Percentiles rank a stretch among this genome's conserved stretches.
These are phyloP conservation scores for Cardamine occulta DNA, from an alignment of 345 rosid species.

Conservation along the genomic window DNA sequence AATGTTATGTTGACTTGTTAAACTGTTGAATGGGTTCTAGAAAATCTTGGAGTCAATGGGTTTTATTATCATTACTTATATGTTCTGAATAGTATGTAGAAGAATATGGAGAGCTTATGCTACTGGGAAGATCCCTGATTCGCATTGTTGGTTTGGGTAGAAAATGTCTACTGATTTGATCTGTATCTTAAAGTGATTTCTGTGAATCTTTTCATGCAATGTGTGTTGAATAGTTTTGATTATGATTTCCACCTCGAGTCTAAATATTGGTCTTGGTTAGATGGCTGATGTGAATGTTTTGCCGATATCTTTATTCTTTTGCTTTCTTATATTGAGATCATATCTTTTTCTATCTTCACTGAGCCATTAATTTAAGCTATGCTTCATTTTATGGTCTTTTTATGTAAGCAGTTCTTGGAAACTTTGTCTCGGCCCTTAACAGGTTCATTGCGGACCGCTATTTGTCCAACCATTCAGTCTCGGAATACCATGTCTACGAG, in stretches of 20 bases:
- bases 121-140: constrained; percentile 18
- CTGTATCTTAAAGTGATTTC: background rate
- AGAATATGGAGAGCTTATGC: constrained; percentile 16
- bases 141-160: background rate
- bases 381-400: constrained; percentile 14
- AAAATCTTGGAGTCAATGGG: background rate
- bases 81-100: constrained; percentile 17
- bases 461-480: constrained; percentile 67
- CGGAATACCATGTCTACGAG: constrained; percentile 95
- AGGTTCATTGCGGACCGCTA: constrained; percentile 90
- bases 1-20: background rate
- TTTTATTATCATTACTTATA: background rate
- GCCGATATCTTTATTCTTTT: background rate
- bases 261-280: constrained; percentile 14
- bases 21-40: background rate
- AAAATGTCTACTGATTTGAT: constrained; percentile 15
- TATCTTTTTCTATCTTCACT: background rate
- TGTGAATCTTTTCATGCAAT: background rate
- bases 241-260: constrained; percentile 9
- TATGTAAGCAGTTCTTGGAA: constrained; percentile 76
- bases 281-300: constrained; percentile 1
- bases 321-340: background rate
- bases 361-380: constrained; percentile 6
- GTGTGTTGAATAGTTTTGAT: background rate
- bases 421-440: constrained; percentile 93